Evolutionary conservation across 164 flowering plant genomes (phyloP).

Genomic region (Taxillus chinensis): DNA sequence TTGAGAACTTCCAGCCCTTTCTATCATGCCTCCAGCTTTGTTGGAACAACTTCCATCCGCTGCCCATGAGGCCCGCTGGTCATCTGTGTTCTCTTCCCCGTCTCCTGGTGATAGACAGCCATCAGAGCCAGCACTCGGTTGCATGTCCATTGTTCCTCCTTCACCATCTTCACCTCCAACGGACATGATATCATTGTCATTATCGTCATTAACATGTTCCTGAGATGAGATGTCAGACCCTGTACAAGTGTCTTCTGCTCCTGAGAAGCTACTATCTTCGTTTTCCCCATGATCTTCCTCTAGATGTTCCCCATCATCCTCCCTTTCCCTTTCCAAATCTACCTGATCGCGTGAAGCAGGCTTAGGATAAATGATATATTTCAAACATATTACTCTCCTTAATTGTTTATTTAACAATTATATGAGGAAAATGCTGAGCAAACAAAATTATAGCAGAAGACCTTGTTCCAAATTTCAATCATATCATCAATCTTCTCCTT

Average conservation of each 20-base stretch:
- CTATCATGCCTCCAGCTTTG: constrained; percentile 4
- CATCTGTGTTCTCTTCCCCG: constrained; percentile 14
- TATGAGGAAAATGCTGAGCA: neutral
- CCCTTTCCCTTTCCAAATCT: constrained; percentile 39
- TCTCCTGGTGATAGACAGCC: constrained; percentile 24
- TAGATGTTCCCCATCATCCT: constrained; percentile 14
- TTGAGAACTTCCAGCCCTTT: constrained; percentile 16
- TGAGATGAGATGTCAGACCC: constrained; percentile 8
- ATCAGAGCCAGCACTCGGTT: constrained; percentile 21
- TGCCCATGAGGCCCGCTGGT: constrained; percentile 3
- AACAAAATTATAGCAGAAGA: constrained; percentile 7
- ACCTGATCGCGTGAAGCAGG: constrained; percentile 29
- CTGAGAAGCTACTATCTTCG: constrained; percentile 13
- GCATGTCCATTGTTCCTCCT: constrained; percentile 15
- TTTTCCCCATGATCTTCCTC: constrained; percentile 18
- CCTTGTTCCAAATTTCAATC: constrained; percentile 99
- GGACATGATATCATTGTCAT: constrained; percentile 1
- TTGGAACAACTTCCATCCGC: constrained; percentile 13
- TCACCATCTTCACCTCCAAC: constrained; percentile 12
- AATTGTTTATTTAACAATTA: too few species aligned
- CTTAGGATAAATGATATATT: neutral
- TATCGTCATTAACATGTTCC: constrained; percentile 6
- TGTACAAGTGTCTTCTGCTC: constrained; percentile 14
- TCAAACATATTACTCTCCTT: too few species aligned
- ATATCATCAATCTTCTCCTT: constrained; percentile 71